Base-by-base conservation (phyloP, 306 rosid species). In the Dalbergia cochinchinensis region DNA sequence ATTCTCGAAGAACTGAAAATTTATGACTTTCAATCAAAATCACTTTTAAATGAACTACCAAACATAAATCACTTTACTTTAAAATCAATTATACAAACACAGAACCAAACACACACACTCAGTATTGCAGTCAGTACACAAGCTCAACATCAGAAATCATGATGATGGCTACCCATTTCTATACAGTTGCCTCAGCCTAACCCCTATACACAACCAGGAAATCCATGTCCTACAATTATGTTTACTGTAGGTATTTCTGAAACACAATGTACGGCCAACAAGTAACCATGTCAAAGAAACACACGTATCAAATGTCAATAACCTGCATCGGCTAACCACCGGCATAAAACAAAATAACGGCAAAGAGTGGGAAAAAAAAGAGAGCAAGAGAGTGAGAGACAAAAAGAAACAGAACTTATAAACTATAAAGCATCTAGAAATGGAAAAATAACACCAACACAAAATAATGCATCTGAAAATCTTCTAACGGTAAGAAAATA, bases 161-260 rank as follows among this genome's bases (percentile, higher is more conserved):
- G n/a, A 64, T 50, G 54, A 65, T 22, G 19, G 42, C 65, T 19
- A 34, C 65, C n/a, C 6, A 15, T 65, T 72, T 16, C 16, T 65
- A 31, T 13, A 34, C 31, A 50, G 55, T 22, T 44, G 37, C 54
- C 68, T 42, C 11, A n/a, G 50, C 11, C 69, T 53, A 65, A 58
- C 44, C 41, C 71, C 19, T 31, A 60, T 13, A 6, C 22, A 71
- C 62, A 61, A 72, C 44, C 83, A 55, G 35, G 50, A 85, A 47
- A 81, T 51, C 31, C 61, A 34, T 33, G 14, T 16, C 35, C 59
- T 37, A 60, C 9, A 74, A 48, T 66, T 76, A 50, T 41, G 63
- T 5, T 51, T 31, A 13, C 50, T 18, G 37, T 3, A 62, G 37
- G 66, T 26, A 51, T 69, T 71, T 44, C 16, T 10, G 22, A 77